These are phyloP conservation scores for Aspergillus ibericus DNA, from an alignment of 2,329 filamentous ascomycete species.

Conservation along the genomic window DNA sequence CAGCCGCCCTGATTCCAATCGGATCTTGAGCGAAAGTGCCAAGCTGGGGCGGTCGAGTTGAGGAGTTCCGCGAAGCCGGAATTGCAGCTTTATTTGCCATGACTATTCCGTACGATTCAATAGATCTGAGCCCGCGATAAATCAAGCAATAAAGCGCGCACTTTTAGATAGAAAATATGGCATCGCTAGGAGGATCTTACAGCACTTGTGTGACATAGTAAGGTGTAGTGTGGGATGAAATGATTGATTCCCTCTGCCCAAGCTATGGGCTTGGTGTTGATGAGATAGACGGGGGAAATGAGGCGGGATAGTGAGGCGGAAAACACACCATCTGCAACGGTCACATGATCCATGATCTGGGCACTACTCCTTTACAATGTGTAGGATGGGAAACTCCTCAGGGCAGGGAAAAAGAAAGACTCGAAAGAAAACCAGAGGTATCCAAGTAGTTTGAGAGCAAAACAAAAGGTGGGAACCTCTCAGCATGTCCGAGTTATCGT, in stretches of 20 bases:
- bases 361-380: background rate
- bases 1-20: background rate
- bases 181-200: background rate
- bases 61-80: background rate
- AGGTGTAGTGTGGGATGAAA: background rate
- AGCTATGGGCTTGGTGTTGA: background rate
- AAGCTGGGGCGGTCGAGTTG: background rate
- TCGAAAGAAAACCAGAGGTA: background rate
- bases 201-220: background rate
- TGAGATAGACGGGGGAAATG: slow-evolving; percentile 1
- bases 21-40: background rate
- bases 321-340: background rate
- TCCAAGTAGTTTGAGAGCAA: too few relatives aligned
- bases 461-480: background rate
- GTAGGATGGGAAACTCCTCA: background rate
- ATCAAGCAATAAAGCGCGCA: background rate
- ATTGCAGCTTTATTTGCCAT: background rate
- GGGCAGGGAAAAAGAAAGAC: background rate
- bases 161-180: background rate
- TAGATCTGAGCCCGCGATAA: background rate
- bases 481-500: background rate
- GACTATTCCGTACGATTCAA: background rate
- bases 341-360: slow-evolving; percentile 1
- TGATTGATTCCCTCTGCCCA: background rate
- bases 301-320: slow-evolving; percentile 11